Percentiles rank a stretch among this genome's conserved stretches.
Evolutionary conservation across 2,329 filamentous ascomycete genomes (phyloP).

Genomic region (Nigrospora osmanthi): DNA sequence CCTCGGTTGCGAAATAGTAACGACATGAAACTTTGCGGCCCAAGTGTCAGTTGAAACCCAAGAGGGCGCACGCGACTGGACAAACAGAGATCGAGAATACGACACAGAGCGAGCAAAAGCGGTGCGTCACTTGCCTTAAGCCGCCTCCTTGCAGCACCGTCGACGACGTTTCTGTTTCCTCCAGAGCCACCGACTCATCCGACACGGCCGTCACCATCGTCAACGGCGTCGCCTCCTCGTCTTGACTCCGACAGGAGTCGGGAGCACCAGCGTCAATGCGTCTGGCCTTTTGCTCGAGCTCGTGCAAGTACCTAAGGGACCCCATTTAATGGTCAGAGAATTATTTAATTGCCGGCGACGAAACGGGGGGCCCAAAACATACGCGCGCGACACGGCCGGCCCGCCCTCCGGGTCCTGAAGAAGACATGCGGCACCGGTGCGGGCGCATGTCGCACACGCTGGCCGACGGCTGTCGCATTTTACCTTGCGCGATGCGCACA

Average conservation of each 20-base stretch:
- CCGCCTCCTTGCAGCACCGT: conserved; percentile 6
- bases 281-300: conserved; percentile 16
- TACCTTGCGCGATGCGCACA: conserved; percentile 5
- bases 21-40: background rate
- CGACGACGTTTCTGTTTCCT: background rate
- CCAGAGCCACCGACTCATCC: background rate
- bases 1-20: conserved; percentile 8
- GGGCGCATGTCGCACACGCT: conserved; percentile 18
- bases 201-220: conserved; percentile 9
- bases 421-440: conserved; percentile 15
- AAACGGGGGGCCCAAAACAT: background rate
- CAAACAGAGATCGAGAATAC: conserved; percentile 5
- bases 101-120: background rate
- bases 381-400: conserved; percentile 14
- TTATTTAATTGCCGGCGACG: background rate
- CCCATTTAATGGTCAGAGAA: background rate
- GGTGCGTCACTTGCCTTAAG: conserved; percentile 3
- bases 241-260: background rate
- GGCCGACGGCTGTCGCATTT: conserved; percentile 22
- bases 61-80: conserved; percentile 7
- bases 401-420: conserved; percentile 15
- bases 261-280: background rate
- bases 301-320: conserved; percentile 9
- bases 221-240: background rate
- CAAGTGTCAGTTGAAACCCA: background rate